Conservation (phyloP, 1,284 basidiomycete species). For the Tremellales sp. region DNA sequence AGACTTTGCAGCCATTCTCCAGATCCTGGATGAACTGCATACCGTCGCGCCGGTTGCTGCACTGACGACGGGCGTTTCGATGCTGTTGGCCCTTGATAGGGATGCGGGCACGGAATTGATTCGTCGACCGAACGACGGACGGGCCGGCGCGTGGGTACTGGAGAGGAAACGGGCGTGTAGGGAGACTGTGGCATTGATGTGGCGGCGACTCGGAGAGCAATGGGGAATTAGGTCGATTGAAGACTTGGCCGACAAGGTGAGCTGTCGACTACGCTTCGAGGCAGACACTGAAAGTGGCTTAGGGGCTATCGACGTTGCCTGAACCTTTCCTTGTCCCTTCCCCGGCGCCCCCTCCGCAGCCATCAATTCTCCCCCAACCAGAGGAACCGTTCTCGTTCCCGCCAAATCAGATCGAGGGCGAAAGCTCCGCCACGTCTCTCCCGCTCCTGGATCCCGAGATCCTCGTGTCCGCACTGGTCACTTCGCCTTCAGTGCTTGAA, state of each 20-base stretch:
- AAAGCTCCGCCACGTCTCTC: conserved; percentile 25
- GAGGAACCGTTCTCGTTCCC: conserved; percentile 37
- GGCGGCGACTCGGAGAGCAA: conserved; percentile 63
- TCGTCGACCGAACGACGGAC: conserved; percentile 48
- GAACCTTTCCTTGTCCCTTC: conserved; percentile 42
- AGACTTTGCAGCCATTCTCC: conserved; percentile 73
- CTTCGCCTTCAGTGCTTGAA: conserved; percentile 57
- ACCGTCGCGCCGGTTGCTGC: conserved; percentile 67
- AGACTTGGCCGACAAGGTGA: conserved; percentile 58
- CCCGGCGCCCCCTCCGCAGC: conserved; percentile 11
- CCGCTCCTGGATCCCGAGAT: conserved; percentile 55
- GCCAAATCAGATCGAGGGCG: conserved; percentile 34
- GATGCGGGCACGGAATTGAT: conserved; percentile 53
- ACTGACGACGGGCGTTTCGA: conserved; percentile 73
- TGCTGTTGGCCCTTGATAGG: conserved; percentile 71
- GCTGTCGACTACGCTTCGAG: conserved; percentile 15
- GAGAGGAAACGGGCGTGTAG: conserved; percentile 58
- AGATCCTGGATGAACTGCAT: conserved; percentile 65
- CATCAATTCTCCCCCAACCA: conserved; percentile 24
- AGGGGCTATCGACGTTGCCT: conserved; percentile 30
- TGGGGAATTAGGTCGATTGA: conserved; percentile 64
- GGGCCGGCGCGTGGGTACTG: conserved; percentile 31
- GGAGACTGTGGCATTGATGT: conserved; percentile 62
- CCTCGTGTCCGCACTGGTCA: conserved; percentile 57
- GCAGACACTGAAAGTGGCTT: conserved; percentile 5